Evolutionary conservation across 1,284 basidiomycete genomes (phyloP).

Genomic region (Microbotryum silenes-acaulis): DNA sequence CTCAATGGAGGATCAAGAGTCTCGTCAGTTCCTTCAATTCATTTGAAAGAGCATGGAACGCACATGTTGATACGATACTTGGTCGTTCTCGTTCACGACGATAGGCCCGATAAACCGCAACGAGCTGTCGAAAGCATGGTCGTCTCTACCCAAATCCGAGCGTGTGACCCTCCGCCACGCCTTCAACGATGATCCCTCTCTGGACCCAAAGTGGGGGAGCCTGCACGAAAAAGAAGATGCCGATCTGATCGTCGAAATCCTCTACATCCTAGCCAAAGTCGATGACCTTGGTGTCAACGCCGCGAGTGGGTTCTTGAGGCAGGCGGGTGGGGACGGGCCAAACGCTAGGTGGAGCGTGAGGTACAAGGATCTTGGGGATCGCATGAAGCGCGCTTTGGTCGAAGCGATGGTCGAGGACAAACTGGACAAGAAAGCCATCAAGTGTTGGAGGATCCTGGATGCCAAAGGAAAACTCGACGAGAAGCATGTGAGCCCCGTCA

Average conservation of each 20-base stretch:
- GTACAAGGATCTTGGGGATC: slow-evolving; percentile 64
- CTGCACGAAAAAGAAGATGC: slow-evolving; percentile 1
- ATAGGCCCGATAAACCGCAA: too few relatives aligned
- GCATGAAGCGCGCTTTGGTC: slow-evolving; percentile 64
- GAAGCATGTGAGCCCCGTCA: slow-evolving; percentile 60
- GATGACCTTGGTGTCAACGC: slow-evolving; percentile 29
- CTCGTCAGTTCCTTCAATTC: slow-evolving; percentile 48
- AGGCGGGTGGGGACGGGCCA: slow-evolving; percentile 45
- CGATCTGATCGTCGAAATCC: slow-evolving; percentile 22
- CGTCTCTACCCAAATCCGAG: too few relatives aligned
- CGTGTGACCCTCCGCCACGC: too few relatives aligned
- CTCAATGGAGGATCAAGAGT: slow-evolving; percentile 53
- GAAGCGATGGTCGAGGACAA: slow-evolving; percentile 74
- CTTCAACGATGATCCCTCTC: too few relatives aligned
- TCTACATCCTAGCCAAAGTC: slow-evolving; percentile 23
- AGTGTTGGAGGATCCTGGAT: slow-evolving; percentile 72
- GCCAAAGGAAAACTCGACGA: slow-evolving; percentile 94
- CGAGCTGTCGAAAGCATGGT: too few relatives aligned
- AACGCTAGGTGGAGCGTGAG: slow-evolving; percentile 62
- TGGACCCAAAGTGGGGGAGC: too few relatives aligned
- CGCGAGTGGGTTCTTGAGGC: too few relatives aligned
- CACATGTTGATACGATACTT: too few relatives aligned
- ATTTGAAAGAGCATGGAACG: background rate
- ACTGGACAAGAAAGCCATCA: slow-evolving; percentile 75
- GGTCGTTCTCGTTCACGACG: too few relatives aligned